A percentile compares a stretch with the other conserved stretches of the same genome.
Evolutionary conservation across 352 stramenopile species (phyloP).

Genomic region (Phytopythium delawarense): DNA sequence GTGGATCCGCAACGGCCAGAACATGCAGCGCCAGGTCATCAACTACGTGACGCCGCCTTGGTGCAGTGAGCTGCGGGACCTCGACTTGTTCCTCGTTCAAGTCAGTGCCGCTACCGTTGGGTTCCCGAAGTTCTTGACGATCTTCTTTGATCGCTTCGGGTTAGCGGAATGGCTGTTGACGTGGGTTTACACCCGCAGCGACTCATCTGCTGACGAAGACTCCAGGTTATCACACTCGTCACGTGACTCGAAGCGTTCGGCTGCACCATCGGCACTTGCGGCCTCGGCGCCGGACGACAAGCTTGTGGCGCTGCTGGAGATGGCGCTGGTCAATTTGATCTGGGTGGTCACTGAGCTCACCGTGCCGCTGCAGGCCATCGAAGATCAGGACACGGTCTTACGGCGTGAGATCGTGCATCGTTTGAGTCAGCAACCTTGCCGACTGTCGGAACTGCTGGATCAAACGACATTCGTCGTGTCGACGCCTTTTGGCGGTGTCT

Average conservation of each 20-base stretch:
- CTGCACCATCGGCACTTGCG: not conserved
- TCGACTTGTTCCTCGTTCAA: conserved; percentile 76
- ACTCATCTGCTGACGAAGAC: conserved; percentile 15
- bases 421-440: conserved; percentile 65
- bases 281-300: conserved; percentile 46
- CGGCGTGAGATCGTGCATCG: conserved; percentile 87
- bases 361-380: conserved; percentile 51
- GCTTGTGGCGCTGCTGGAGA: conserved; percentile 62
- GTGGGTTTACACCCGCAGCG: conserved; percentile 46
- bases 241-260: conserved; percentile 1
- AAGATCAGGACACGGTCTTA: conserved; percentile 58
- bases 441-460: conserved; percentile 71
- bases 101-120: conserved; percentile 53
- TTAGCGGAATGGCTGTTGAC: conserved; percentile 69
- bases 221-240: conserved; percentile 2
- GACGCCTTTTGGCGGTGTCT: conserved; percentile 62
- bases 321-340: conserved; percentile 77
- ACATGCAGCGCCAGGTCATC: conserved; percentile 76
- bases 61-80: conserved; percentile 64
- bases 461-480: conserved; percentile 75
- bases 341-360: conserved; percentile 87
- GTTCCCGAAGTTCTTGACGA: conserved; percentile 64
- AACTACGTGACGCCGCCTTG: conserved; percentile 76
- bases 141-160: conserved; percentile 82
- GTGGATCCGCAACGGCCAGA: conserved; percentile 84